Percentiles rank a stretch among this genome's conserved stretches.
Evolutionary conservation across 306 rosid genomes (phyloP).

Genomic region (Pterocarpus macrocarpus): DNA sequence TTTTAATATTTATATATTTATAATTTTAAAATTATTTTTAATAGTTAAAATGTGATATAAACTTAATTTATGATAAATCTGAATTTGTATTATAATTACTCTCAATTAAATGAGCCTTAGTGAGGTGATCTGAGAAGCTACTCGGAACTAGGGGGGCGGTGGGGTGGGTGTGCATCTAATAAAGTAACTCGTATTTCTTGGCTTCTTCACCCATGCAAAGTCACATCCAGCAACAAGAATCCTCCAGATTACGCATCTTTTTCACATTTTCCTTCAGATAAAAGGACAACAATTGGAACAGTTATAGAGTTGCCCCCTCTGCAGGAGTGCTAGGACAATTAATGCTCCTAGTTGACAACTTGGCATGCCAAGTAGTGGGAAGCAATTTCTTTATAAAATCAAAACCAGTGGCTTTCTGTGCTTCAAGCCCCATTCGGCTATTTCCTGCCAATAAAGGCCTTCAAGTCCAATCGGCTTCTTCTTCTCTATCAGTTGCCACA

Average conservation of each 20-base stretch:
- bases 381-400: conserved; percentile 34
- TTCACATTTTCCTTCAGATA: conserved; percentile 11
- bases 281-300: conserved; percentile 38
- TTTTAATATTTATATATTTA: too few relatives aligned
- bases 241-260: conserved; percentile 43
- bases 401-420: conserved; percentile 15
- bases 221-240: conserved; percentile 60
- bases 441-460: conserved; percentile 54
- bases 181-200: conserved; percentile 48
- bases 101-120: conserved; percentile 40
- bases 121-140: conserved; percentile 46
- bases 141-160: conserved; percentile 46
- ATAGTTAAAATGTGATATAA: too few relatives aligned
- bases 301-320: conserved; percentile 48
- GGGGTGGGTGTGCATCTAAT: conserved; percentile 53
- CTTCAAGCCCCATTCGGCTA: conserved; percentile 59
- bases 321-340: conserved; percentile 46
- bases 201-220: conserved; percentile 58
- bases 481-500: conserved; percentile 52
- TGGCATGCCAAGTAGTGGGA: conserved; percentile 16
- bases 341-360: conserved; percentile 40
- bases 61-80: too few relatives aligned
- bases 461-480: conserved; percentile 66
- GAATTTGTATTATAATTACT: too few relatives aligned
- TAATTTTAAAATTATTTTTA: too few relatives aligned